Evolutionary conservation across 2,329 filamentous ascomycete genomes (phyloP), one percentile per base, ranked within the genome.

Genomic region (Arthrobotrys sphaeroides): DNA sequence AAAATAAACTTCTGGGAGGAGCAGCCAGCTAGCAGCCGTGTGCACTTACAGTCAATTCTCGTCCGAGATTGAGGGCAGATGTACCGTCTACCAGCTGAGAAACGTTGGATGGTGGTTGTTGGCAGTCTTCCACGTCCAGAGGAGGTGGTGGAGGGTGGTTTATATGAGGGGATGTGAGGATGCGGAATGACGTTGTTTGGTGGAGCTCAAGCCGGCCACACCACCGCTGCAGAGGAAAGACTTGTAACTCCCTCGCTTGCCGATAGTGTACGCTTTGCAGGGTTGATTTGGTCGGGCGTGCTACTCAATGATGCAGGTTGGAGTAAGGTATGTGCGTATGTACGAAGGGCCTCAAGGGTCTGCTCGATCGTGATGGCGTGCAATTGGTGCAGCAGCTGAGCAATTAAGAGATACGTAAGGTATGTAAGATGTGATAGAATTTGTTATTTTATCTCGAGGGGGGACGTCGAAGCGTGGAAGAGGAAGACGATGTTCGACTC

Each of bases 401-500:
- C 5, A 36, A 20, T 26, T 53, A 31, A n/a, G n/a, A n/a, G 51
- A 38, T 28, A 24, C 51, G 20, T 38, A 26, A 13, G n/a, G 36
- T 43, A 2, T 1, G 18, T 28, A 18, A 9, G 36, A 18, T 22
- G 26, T 40, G 22, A 53, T 42, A 43, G 3, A 42, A 69, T 28
- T 28, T 45, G 13, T 9, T 47, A 45, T 10, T 6, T 42, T 5
- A 2, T 16, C 6, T 13, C 18, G n/a, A 16, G 38, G 18, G 43
- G 26, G 20, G 31, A 33, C 16, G 55, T 31, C 28, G 7, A 36
- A 16, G 16, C 13, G 16, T 45, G 51, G 42, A n/a, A 74, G 69
- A 74, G 69, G 69, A 74, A 74, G 69, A 74, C 49, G 55, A 67
- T 68, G 36, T 74, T 74, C 69, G 33, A 74, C 69, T 74, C 69